Percentiles rank a stretch among this genome's conserved stretches.
These are phyloP conservation scores for Paspalum notatum DNA, from an alignment of 176 grass and related monocot genomes.

Conservation along the genomic window DNA sequence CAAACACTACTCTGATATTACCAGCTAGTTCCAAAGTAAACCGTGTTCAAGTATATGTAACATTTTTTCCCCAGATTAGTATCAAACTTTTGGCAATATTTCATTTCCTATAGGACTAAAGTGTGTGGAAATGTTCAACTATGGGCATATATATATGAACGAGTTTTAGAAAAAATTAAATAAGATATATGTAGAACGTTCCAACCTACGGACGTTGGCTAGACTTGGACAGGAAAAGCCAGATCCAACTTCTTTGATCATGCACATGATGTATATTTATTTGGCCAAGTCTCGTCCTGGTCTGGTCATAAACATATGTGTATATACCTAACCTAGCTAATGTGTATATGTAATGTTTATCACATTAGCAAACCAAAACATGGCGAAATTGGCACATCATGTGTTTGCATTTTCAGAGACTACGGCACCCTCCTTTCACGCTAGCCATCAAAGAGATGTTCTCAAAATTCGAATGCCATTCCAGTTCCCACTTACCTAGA, in stretches of 20 bases:
- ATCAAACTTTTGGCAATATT: not conserved
- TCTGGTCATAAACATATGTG: not conserved
- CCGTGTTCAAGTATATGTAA: too few species aligned
- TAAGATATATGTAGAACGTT: not conserved
- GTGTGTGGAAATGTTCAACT: not conserved
- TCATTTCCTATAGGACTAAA: not conserved
- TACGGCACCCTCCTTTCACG: too few species aligned
- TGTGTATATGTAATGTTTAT: not conserved
- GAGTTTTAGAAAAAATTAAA: not conserved
- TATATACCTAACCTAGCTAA: not conserved
- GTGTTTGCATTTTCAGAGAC: not conserved
- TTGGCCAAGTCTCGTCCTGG: too few species aligned
- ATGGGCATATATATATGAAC: not conserved
- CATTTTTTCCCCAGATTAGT: too few species aligned
- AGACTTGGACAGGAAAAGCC: not conserved
- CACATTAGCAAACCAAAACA: not conserved
- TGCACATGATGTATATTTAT: not conserved
- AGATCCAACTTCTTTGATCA: not conserved
- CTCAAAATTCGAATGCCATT: too few species aligned
- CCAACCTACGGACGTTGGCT: not conserved
- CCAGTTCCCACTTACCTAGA: too few species aligned
- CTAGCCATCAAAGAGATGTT: not conserved
- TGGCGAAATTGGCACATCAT: not conserved
- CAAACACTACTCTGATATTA: not conserved
- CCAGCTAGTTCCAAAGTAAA: not conserved